Evolutionary conservation across 345 rosid species (phyloP).

Genomic region (Cardiospermum halicacabum): DNA sequence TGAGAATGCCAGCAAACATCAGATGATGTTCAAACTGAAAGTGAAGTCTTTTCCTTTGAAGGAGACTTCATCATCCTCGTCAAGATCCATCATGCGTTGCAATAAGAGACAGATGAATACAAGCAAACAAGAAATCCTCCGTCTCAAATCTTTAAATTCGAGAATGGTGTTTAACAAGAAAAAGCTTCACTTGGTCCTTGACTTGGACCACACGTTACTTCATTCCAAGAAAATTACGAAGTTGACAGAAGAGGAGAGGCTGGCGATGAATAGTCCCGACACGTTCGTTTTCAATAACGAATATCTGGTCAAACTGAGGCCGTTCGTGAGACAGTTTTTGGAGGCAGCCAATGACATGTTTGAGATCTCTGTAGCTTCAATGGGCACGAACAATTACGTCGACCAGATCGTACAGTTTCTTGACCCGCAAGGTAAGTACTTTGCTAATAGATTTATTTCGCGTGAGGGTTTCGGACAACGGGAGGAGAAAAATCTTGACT

Average conservation of each 20-base stretch:
- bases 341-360: constrained; percentile 17
- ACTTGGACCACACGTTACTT: constrained; percentile 25
- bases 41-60: too few species aligned
- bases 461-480: not conserved
- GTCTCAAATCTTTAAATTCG: not conserved
- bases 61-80: too few species aligned
- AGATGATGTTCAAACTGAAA: too few species aligned
- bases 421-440: constrained; percentile 11
- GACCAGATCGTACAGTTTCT: constrained; percentile 1
- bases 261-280: not conserved
- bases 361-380: constrained; percentile 20
- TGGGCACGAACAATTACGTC: constrained; percentile 13
- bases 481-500: constrained; percentile 9
- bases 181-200: constrained; percentile 25
- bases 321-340: constrained; percentile 16
- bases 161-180: not conserved
- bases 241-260: constrained; percentile 6
- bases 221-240: not conserved
- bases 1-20: too few species aligned
- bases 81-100: too few species aligned
- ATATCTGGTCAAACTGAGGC: constrained; percentile 20
- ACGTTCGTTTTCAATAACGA: not conserved
- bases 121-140: not conserved
- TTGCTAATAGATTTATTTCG: constrained; percentile 3
- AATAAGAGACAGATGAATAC: too few species aligned